Evolutionary conservation across 805 yeast species (phyloP), one percentile per base, ranked within the genome.

Genomic region (Monosporozyma unispora): DNA sequence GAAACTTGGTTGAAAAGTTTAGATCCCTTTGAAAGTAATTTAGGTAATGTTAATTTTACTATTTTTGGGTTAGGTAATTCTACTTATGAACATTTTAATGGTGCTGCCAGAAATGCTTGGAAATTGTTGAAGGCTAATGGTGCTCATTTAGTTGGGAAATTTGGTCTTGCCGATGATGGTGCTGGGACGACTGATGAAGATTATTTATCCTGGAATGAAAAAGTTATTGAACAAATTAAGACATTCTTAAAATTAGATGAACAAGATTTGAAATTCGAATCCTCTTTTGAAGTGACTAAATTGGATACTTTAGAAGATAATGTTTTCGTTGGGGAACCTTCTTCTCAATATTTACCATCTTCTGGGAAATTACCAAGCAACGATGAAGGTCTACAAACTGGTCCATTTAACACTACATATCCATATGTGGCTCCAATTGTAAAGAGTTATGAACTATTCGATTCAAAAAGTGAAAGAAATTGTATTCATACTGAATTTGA

Each of bases 161-260:
- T 78, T 52, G 98, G 98, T 45, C 80, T 82, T 67, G 99, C 96
- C 66, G 99, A 91, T 65, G 99, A 91, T 63, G 98, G 97, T 59
- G 78, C 79, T 52, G 98, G 95, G 47, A 80, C 96, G 47, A 81
- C 91, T 75, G 98, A 91, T 68, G 99, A 91, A 69, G 98, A 93
- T 69, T 91, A 80, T 67, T 70, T 93, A 63, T 73, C 90, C 42
- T 91, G 99, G 99, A 93, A 90, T 69, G 97, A 90, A 55, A 66
- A 70, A 14, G 72, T 85, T 49, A 78, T 88, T 58, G 87, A 82
- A 16, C 66, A 77, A 3, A 74, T 90, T 67, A 82, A 83, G 59
- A 75, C 76, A 51, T 71, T 76, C 45, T 74, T 87, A 61, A 72
- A 78, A 51, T 73, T 91, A 49, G 82, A 84, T 58, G 97, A 91